A percentile compares a stretch with the other conserved stretches of the same genome.
phyloP scores from a whole-genome alignment of 1,284 basidiomycete genomes.

The Rhodotorula sp. region DNA sequence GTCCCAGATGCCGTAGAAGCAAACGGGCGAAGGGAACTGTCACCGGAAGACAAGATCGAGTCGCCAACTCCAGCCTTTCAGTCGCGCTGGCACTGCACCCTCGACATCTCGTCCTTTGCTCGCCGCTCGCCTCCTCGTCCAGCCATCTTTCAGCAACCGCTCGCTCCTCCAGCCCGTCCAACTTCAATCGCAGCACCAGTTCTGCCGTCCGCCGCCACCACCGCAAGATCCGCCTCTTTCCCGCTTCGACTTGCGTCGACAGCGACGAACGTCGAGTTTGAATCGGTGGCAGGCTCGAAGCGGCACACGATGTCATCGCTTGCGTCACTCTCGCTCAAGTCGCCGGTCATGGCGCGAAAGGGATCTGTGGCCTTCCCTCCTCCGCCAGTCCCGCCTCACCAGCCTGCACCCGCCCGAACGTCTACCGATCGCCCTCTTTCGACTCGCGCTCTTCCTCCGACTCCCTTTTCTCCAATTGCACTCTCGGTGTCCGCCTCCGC shows the following conservation, averaged over 20 bases:
- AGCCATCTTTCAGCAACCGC: slow-evolving; percentile 21
- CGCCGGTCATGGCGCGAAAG: slow-evolving; percentile 15
- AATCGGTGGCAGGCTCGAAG: slow-evolving; percentile 60
- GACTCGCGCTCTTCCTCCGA: slow-evolving; percentile 13
- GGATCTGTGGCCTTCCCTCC: not conserved
- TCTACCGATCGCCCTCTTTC: not conserved
- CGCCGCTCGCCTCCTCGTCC: slow-evolving; percentile 36
- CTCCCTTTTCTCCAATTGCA: not conserved
- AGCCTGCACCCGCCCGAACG: not conserved
- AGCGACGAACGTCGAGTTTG: slow-evolving; percentile 15
- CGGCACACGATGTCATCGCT: slow-evolving; percentile 58
- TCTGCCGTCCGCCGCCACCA: slow-evolving; percentile 6
- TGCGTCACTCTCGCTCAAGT: slow-evolving; percentile 23
- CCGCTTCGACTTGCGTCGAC: not conserved
- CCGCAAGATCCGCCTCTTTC: not conserved
- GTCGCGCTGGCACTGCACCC: slow-evolving; percentile 80
- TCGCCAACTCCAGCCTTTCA: slow-evolving; percentile 72
- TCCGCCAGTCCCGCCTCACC: not conserved
- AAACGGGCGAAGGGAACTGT: not conserved
- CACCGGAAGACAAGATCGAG: slow-evolving; percentile 38
- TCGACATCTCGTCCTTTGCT: slow-evolving; percentile 64
- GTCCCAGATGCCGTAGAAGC: slow-evolving; percentile 3
- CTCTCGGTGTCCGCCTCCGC: not conserved
- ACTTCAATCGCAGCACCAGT: slow-evolving; percentile 16
- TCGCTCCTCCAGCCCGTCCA: not conserved